These are phyloP conservation scores for Taxillus chinensis DNA, from an alignment of 164 flowering plant species.

Conservation along the genomic window DNA sequence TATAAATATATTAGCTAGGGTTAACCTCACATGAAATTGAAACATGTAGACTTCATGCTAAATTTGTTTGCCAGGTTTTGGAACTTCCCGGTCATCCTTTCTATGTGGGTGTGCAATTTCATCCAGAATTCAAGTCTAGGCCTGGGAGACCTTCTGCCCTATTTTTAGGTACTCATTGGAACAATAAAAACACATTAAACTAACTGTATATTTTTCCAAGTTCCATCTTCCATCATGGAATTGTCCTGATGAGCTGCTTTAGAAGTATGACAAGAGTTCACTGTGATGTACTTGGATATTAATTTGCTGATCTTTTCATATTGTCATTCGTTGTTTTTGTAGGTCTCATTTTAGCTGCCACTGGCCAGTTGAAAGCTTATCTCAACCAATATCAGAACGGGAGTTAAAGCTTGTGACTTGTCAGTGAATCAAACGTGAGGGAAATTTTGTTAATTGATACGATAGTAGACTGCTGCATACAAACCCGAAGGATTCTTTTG, in stretches of 20 bases:
- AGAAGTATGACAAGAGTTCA: too few species aligned
- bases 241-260: too few species aligned
- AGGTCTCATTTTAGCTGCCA: constrained; percentile 85
- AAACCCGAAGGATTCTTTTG: too few species aligned
- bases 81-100: constrained; percentile 81
- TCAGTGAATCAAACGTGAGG: too few species aligned
- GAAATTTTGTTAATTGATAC: too few species aligned
- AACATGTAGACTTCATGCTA: too few species aligned
- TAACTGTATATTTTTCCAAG: not conserved
- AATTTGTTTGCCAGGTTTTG: constrained; percentile 40
- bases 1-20: not conserved
- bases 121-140: constrained; percentile 94
- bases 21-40: not conserved
- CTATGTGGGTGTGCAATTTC: constrained; percentile 94
- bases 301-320: not conserved
- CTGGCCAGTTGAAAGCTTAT: constrained; percentile 43
- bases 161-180: constrained; percentile 53
- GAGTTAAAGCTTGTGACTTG: constrained; percentile 10
- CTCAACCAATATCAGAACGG: constrained; percentile 42
- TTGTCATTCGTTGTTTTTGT: constrained; percentile 10
- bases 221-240: not conserved
- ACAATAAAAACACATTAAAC: constrained; percentile 2
- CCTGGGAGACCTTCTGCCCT: constrained; percentile 83
- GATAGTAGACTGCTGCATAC: too few species aligned
- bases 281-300: not conserved